Percentiles rank a stretch among this genome's conserved stretches.
These are phyloP conservation scores for Avena atlantica DNA, from an alignment of 176 grass and related monocot genomes.

Conservation along the genomic window DNA sequence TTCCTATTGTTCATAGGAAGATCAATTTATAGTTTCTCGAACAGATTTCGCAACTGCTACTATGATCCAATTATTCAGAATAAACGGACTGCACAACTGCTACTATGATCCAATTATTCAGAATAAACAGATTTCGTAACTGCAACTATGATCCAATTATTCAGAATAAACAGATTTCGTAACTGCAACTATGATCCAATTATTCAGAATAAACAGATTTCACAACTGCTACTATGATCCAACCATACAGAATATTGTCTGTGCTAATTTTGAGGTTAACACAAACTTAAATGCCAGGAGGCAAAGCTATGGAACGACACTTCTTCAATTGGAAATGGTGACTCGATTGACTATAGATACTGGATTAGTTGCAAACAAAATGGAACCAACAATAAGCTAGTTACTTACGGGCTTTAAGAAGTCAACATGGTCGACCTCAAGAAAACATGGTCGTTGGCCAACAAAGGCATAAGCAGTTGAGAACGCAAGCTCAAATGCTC, in stretches of 20 bases:
- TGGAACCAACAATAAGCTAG: conserved; percentile 15
- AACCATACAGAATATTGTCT: background rate
- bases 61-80: background rate
- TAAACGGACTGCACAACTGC: background rate
- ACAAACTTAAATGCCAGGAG: background rate
- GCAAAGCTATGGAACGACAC: background rate
- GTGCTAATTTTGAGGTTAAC: background rate
- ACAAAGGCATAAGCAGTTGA: conserved; percentile 95
- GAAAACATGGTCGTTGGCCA: conserved; percentile 82
- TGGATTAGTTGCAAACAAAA: background rate
- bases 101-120: background rate
- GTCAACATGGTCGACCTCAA: conserved; percentile 98
- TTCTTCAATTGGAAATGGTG: conserved; percentile 1
- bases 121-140: background rate
- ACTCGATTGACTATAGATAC: conserved; percentile 7
- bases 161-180: background rate
- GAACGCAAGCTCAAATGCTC: conserved; percentile 92
- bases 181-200: background rate
- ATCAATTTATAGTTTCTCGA: background rate
- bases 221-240: background rate
- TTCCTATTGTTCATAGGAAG: background rate
- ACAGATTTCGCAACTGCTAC: background rate
- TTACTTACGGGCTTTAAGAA: conserved; percentile 92
- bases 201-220: background rate
- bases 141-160: background rate